phyloP scores from a whole-genome alignment of 208 protist species.

The Herpetomonas samuelpessoai region DNA sequence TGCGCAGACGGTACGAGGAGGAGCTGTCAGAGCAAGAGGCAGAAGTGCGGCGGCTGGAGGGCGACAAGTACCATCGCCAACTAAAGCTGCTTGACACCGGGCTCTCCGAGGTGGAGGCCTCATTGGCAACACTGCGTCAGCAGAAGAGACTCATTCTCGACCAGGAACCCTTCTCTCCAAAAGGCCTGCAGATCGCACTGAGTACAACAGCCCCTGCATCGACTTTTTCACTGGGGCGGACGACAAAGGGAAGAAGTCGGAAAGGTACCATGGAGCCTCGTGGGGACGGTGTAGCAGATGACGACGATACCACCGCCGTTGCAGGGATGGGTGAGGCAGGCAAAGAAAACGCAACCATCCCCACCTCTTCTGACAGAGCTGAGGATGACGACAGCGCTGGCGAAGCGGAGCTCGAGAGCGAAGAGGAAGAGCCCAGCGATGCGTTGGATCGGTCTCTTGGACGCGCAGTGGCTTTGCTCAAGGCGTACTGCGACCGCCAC shows the following conservation, averaged over 20 bases:
- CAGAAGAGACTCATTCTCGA: background rate
- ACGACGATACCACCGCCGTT: background rate
- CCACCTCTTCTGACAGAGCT: background rate
- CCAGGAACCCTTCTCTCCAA: background rate
- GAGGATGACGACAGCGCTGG: background rate
- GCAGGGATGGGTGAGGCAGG: background rate
- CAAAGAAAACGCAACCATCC: background rate
- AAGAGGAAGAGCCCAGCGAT: background rate
- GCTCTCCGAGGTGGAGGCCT: background rate
- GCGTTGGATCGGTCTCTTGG: background rate
- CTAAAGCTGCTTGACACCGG: conserved; percentile 5
- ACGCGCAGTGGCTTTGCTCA: conserved; percentile 3
- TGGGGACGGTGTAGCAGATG: background rate
- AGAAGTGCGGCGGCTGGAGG: conserved; percentile 9
- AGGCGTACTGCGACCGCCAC: conserved; percentile 16
- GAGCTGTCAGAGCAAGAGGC: conserved; percentile 13
- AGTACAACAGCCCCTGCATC: no score
- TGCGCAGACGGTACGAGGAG: conserved; percentile 6
- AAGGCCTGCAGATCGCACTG: background rate
- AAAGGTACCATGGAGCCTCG: background rate
- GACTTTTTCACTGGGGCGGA: no score
- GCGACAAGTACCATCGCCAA: conserved; percentile 10
- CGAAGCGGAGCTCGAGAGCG: background rate
- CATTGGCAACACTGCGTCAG: background rate
- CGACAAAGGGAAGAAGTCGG: no score